Percentiles rank a stretch among this genome's conserved stretches.
Evolutionary conservation across 176 grass and related monocot genomes (phyloP).

Genomic region (Cenchrus americanus): DNA sequence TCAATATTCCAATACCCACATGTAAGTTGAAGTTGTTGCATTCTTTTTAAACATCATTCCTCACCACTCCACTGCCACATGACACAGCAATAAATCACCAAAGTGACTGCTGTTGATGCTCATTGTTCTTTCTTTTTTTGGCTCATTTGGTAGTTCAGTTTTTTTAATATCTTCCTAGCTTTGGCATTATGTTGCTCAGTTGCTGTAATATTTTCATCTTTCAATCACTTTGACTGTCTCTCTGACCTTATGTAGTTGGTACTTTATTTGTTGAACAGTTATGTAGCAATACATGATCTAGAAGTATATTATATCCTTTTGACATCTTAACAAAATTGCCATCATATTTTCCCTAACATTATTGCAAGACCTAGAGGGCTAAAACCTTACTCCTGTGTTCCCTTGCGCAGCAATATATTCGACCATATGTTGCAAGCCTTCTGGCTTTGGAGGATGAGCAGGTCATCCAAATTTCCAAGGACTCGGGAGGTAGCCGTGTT

Average conservation of each 20-base stretch:
- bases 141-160: neutral
- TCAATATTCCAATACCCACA: slow-evolving; percentile 79
- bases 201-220: neutral
- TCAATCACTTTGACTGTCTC: slow-evolving; percentile 7
- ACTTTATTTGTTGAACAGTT: slow-evolving; percentile 34
- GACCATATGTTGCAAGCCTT: slow-evolving; percentile 72
- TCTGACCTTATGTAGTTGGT: slow-evolving; percentile 2
- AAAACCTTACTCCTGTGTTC: slow-evolving; percentile 28
- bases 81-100: slow-evolving; percentile 20
- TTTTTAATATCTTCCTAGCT: neutral
- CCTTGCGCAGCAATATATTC: slow-evolving; percentile 70
- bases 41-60: neutral
- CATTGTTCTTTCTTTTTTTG: neutral
- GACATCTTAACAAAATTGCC: slow-evolving; percentile 23
- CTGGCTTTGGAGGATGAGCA: slow-evolving; percentile 63
- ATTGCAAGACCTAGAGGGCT: slow-evolving; percentile 12
- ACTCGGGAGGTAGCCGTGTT: slow-evolving; percentile 80
- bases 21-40: slow-evolving; percentile 49
- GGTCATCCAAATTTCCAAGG: slow-evolving; percentile 74
- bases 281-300: slow-evolving; percentile 12
- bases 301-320: neutral
- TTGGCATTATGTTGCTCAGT: neutral
- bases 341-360: slow-evolving; percentile 20
- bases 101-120: slow-evolving; percentile 10
- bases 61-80: slow-evolving; percentile 6